Conservation (phyloP, 164 flowering plant species). For the Tetracentron sinense region DNA sequence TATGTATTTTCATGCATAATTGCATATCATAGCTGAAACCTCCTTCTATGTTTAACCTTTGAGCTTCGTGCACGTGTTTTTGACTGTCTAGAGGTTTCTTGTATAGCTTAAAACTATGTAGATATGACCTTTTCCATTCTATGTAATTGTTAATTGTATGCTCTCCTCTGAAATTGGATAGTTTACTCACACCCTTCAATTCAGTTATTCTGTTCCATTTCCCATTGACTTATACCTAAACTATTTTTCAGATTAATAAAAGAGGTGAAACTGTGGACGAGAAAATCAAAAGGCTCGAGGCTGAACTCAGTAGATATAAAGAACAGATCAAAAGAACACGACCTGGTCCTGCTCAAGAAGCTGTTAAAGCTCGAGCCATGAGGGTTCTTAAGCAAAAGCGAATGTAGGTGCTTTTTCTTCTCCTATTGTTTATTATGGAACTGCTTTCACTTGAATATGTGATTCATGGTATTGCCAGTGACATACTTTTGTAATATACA, state of each 20-base stretch:
- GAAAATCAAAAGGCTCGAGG: slow-evolving; percentile 85
- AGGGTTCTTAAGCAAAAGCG: slow-evolving; percentile 91
- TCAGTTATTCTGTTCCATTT: slow-evolving; percentile 1
- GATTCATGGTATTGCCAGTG: neutral
- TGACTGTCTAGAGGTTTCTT: too few species aligned
- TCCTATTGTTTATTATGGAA: neutral
- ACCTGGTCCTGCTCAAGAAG: slow-evolving; percentile 99
- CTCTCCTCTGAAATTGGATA: too few species aligned
- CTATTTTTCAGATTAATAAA: slow-evolving; percentile 56
- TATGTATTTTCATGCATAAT: too few species aligned
- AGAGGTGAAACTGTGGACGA: slow-evolving; percentile 93
- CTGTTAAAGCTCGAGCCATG: slow-evolving; percentile 96
- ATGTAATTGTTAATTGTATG: too few species aligned
- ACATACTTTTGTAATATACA: neutral
- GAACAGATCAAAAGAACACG: slow-evolving; percentile 88
- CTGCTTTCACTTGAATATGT: neutral
- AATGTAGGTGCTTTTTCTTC: slow-evolving; percentile 48
- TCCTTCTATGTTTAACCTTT: too few species aligned
- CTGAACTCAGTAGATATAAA: slow-evolving; percentile 69
- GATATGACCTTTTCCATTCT: too few species aligned
- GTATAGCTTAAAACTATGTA: too few species aligned
- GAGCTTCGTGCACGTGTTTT: too few species aligned
- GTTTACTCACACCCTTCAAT: too few species aligned
- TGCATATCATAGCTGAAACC: too few species aligned
- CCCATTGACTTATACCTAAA: neutral